phyloP scores from a whole-genome alignment of 768 basidiomycete genomes.

The Mycena metata region DNA sequence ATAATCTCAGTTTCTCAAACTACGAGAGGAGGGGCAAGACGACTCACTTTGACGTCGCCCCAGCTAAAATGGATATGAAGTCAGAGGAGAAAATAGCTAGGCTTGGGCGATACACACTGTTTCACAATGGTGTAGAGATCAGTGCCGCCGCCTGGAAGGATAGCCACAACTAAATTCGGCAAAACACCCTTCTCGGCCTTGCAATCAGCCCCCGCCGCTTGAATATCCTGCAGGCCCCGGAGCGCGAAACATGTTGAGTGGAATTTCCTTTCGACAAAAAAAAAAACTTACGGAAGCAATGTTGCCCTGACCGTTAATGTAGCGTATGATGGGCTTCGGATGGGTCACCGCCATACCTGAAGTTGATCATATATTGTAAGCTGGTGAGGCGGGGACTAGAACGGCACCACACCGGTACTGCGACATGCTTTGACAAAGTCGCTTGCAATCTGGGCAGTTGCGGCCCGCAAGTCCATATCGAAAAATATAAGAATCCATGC shows the following conservation, averaged over 20 bases:
- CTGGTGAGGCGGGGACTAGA: constrained; percentile 50
- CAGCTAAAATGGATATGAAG: constrained; percentile 61
- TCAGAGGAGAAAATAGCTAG: constrained; percentile 48
- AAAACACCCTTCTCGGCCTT: constrained; percentile 49
- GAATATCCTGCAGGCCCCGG: too few species aligned
- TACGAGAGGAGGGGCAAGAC: constrained; percentile 38
- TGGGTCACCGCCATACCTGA: constrained; percentile 72
- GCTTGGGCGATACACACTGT: constrained; percentile 63
- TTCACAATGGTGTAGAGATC: constrained; percentile 85
- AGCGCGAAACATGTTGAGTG: neutral
- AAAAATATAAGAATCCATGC: constrained; percentile 77
- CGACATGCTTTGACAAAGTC: constrained; percentile 63
- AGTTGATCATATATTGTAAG: neutral
- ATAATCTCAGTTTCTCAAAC: neutral
- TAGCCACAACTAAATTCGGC: constrained; percentile 70
- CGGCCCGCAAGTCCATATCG: constrained; percentile 65
- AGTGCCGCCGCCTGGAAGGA: constrained; percentile 79
- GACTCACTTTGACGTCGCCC: constrained; percentile 73
- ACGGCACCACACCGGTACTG: constrained; percentile 67
- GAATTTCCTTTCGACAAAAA: neutral
- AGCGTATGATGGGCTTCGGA: constrained; percentile 60
- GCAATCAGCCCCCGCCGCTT: constrained; percentile 62
- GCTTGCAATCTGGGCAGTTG: constrained; percentile 61
- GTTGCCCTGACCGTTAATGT: constrained; percentile 69
- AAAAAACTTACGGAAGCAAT: constrained; percentile 59